Evolutionary conservation across 768 basidiomycete species (phyloP).

Genomic region (Hypsizygus marmoreus): DNA sequence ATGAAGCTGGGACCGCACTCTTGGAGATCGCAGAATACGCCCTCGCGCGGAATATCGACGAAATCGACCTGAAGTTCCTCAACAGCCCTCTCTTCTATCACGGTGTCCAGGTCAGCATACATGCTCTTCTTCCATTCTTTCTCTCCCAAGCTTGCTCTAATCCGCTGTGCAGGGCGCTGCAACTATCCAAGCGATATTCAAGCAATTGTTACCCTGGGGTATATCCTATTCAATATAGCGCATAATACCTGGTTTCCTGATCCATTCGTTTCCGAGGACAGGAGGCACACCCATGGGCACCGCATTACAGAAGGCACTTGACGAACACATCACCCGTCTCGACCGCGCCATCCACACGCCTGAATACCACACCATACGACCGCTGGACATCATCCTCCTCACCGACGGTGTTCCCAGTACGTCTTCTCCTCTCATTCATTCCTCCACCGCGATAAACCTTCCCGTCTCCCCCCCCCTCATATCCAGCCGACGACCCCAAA

Average conservation of each 20-base stretch:
- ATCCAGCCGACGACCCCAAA: slow-evolving; percentile 22
- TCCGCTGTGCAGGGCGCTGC: slow-evolving; percentile 22
- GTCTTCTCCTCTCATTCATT: not conserved
- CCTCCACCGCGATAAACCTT: not conserved
- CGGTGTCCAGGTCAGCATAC: slow-evolving; percentile 18
- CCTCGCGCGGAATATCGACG: slow-evolving; percentile 22
- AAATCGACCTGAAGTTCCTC: slow-evolving; percentile 30
- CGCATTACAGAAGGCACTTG: slow-evolving; percentile 22
- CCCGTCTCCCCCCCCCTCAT: no score
- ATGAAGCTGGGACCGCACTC: slow-evolving; percentile 26
- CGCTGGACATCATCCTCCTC: slow-evolving; percentile 34
- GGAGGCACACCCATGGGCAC: slow-evolving; percentile 32
- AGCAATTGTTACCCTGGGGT: slow-evolving; percentile 17
- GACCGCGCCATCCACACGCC: slow-evolving; percentile 15
- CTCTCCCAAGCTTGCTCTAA: no score
- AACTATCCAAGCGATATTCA: slow-evolving; percentile 20
- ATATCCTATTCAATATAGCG: not conserved
- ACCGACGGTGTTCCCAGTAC: slow-evolving; percentile 34
- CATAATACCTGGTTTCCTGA: no score
- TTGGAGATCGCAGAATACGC: slow-evolving; percentile 32
- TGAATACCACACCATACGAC: slow-evolving; percentile 25
- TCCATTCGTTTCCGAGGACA: slow-evolving; percentile 11
- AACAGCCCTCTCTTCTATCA: slow-evolving; percentile 17
- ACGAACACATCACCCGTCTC: slow-evolving; percentile 22
- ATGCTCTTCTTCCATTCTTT: no score